phyloP scores from a whole-genome alignment of 2,329 filamentous ascomycete species.

The Alternaria novae-zelandiae region DNA sequence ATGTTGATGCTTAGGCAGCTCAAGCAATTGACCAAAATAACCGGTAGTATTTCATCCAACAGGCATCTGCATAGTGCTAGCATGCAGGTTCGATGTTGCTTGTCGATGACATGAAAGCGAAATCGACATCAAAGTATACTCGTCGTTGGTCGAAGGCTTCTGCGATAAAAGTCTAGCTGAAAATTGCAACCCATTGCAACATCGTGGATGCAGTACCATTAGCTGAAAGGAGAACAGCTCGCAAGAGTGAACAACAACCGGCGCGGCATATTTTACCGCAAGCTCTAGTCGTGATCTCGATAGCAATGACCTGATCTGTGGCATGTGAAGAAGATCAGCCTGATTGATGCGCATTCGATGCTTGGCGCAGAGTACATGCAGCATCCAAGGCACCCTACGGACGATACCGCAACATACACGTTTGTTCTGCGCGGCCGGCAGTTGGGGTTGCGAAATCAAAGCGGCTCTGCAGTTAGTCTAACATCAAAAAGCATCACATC shows the following conservation, averaged over 20 bases:
- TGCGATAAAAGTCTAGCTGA: not conserved
- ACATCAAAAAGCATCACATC: conserved; percentile 6
- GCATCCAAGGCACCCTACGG: not conserved
- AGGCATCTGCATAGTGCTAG: not conserved
- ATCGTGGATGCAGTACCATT: not conserved
- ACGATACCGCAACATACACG: conserved; percentile 10
- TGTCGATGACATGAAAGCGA: not conserved
- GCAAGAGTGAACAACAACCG: not conserved
- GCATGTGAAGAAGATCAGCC: conserved; percentile 5
- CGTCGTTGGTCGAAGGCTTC: not conserved
- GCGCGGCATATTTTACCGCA: not conserved
- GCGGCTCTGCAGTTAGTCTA: not conserved
- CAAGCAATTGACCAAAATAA: conserved; percentile 14
- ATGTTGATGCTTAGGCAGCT: conserved; percentile 11
- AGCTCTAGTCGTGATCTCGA: not conserved
- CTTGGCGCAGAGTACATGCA: conserved; percentile 18
- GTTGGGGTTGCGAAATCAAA: not conserved
- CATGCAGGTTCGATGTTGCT: not conserved
- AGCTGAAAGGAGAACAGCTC: not conserved
- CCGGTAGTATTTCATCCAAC: not conserved
- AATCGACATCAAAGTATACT: not conserved
- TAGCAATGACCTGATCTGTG: not conserved
- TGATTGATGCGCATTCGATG: conserved; percentile 2
- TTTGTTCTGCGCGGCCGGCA: not conserved
- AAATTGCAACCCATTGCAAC: not conserved